These are phyloP conservation scores for Hemileia vastatrix DNA, from an alignment of 1,284 basidiomycete genomes.

Conservation along the genomic window DNA sequence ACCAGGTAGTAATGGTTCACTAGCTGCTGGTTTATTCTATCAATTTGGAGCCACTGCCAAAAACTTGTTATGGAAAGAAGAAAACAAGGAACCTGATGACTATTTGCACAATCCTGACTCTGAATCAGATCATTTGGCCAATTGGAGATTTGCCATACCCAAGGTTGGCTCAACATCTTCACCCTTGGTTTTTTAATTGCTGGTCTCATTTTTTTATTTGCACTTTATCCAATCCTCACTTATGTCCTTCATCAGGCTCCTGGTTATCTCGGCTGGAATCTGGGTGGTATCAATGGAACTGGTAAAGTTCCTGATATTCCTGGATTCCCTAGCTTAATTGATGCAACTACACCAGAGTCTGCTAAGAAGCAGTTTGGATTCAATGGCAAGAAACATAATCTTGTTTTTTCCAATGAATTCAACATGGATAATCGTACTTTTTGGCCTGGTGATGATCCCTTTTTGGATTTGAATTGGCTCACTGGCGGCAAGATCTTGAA, in stretches of 20 bases:
- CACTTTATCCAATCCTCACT: constrained; percentile 30
- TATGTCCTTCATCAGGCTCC: constrained; percentile 30
- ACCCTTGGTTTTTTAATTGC: constrained; percentile 29
- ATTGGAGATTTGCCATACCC: constrained; percentile 26
- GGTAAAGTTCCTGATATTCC: constrained; percentile 48
- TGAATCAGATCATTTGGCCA: constrained; percentile 6
- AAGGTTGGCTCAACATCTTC: constrained; percentile 35
- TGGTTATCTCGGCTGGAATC: constrained; percentile 11
- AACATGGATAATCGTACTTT: constrained; percentile 59
- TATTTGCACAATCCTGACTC: constrained; percentile 21
- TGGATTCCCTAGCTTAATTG: constrained; percentile 50
- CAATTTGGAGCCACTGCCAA: constrained; percentile 13
- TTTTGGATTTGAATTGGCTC: constrained; percentile 68
- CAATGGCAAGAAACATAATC: constrained; percentile 48
- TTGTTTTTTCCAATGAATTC: constrained; percentile 90
- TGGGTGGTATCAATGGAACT: constrained; percentile 27
- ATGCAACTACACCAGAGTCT: constrained; percentile 57
- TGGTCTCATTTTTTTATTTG: constrained; percentile 39
- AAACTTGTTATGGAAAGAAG: constrained; percentile 19
- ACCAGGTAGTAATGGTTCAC: background rate
- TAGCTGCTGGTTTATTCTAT: constrained; percentile 7
- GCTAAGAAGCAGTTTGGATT: constrained; percentile 53
- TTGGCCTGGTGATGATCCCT: constrained; percentile 53
- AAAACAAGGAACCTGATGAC: constrained; percentile 21
- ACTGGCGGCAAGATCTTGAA: constrained; percentile 22